Base-by-base conservation (phyloP, 2,329 filamentous ascomycete species). In the Catunica adiposa region DNA sequence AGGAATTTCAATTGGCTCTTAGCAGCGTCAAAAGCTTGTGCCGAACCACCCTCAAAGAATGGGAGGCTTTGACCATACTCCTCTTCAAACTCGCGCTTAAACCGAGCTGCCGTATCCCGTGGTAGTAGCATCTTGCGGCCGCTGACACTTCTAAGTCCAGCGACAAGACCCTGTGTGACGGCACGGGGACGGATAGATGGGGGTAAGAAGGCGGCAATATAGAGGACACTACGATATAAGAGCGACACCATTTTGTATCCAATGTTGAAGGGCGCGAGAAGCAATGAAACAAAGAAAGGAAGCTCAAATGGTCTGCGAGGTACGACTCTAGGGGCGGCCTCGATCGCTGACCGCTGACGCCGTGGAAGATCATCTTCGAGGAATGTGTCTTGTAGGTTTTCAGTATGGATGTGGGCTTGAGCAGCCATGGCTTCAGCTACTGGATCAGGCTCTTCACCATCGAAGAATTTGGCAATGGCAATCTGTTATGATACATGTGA, bases 381-480 rank as follows among this genome's bases (percentile, higher is more conserved):
- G 3, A 82, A 69, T 62, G 74, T 79, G 60, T 82, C 75, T 64
- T 83, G 77, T 50, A 94, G 74, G 59, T 86, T 94, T 64, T 94
- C 85, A 61, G 84, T 80, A 60, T 86, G 76, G 14, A 74, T 73
- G 50, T 79, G 78, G 17, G 83, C 82, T 59, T 82, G 74, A 6
- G 77, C 74, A 51, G 82, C 77, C 53, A 82, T 76, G 57, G 86
- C 86, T 70, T 92, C 87, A 57, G 85, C 84, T 17, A 90, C 72
- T 11, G 80, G 84, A 66, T 94, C 87, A 51, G 88, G 79, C 2
- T 84, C 84, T 70, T 97, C 92, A 62, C 92, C 92, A 64, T 98
- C 92, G 67, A 96, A 98, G 78, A 97, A 97, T 66, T 94, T 94
- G 61, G 92, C 81, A 61, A 98, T 90, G 57, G 92, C 90, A 63